Conservation (phyloP, 192 early-diverging fungal species). For the Gamsiella multidivaricata region DNA sequence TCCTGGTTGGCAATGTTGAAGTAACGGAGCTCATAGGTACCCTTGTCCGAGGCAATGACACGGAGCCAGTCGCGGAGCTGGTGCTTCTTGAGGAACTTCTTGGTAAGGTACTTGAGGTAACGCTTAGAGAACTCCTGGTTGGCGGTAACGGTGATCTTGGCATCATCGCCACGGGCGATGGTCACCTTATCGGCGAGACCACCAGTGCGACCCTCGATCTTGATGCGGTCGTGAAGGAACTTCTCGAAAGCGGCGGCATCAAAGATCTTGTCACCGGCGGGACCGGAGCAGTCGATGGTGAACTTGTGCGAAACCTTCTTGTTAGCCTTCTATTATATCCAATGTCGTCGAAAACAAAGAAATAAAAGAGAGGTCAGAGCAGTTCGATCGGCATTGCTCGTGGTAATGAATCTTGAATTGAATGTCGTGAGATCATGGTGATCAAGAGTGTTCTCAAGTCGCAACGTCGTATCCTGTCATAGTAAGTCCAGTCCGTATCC, state of each 20-base stretch:
- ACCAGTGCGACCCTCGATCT: conserved; percentile 95
- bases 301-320: conserved; percentile 82
- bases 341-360: not conserved
- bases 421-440: not conserved
- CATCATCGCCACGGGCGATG: conserved; percentile 79
- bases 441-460: not conserved
- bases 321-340: conserved; percentile 49
- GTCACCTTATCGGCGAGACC: conserved; percentile 90
- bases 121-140: conserved; percentile 93
- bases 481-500: not conserved
- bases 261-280: conserved; percentile 96
- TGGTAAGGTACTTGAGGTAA: conserved; percentile 99
- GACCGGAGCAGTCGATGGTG: conserved; percentile 93
- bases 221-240: conserved; percentile 98
- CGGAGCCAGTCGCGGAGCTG: conserved; percentile 98
- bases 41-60: conserved; percentile 90
- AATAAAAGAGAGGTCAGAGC: not conserved
- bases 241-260: conserved; percentile 97
- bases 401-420: not conserved
- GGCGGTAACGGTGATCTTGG: conserved; percentile 83
- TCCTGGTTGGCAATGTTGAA: conserved; percentile 87
- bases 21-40: conserved; percentile 96
- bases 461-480: not conserved
- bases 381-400: no score
- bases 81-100: conserved; percentile 99